These are phyloP conservation scores for Aspergillus egyptiacus DNA, from an alignment of 495 filamentous ascomycete genomes.

Conservation along the genomic window DNA sequence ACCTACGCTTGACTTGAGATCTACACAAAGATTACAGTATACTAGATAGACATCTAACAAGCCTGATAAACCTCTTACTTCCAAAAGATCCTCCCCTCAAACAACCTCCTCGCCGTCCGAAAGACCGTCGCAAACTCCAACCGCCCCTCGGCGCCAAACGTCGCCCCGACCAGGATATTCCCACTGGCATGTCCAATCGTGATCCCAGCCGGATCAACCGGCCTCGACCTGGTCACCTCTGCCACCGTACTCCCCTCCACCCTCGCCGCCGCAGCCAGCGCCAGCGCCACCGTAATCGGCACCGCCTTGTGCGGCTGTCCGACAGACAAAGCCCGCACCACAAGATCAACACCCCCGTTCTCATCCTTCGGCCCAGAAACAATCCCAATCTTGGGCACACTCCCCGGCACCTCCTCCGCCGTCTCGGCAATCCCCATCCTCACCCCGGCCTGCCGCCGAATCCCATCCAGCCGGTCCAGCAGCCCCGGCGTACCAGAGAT, in stretches of 20 bases:
- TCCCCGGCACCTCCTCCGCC: slow-evolving; percentile 42
- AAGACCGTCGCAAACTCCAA: slow-evolving; percentile 44
- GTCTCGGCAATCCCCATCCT: slow-evolving; percentile 55
- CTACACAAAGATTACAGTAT: no score
- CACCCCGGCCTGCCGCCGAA: slow-evolving; percentile 53
- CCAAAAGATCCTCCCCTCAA: slow-evolving; percentile 51
- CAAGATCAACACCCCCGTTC: slow-evolving; percentile 33
- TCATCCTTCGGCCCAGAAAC: slow-evolving; percentile 37
- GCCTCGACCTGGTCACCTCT: slow-evolving; percentile 21
- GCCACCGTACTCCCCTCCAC: slow-evolving; percentile 35
- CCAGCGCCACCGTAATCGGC: slow-evolving; percentile 56
- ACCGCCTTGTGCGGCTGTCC: slow-evolving; percentile 61
- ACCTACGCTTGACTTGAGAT: no score
- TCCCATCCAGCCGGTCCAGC: slow-evolving; percentile 50
- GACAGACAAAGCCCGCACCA: slow-evolving; percentile 41
- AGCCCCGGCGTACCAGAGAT: slow-evolving; percentile 44
- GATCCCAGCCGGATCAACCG: slow-evolving; percentile 31
- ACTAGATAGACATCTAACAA: not conserved
- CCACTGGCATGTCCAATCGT: slow-evolving; percentile 59
- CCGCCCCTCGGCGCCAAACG: slow-evolving; percentile 31
- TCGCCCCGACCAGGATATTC: slow-evolving; percentile 49
- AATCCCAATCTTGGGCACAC: slow-evolving; percentile 62
- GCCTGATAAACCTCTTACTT: slow-evolving; percentile 15
- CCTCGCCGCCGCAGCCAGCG: slow-evolving; percentile 50
- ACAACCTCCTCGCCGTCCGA: slow-evolving; percentile 50